These are phyloP conservation scores for Irpex lacteus DNA, from an alignment of 1,284 basidiomycete genomes.

Conservation along the genomic window DNA sequence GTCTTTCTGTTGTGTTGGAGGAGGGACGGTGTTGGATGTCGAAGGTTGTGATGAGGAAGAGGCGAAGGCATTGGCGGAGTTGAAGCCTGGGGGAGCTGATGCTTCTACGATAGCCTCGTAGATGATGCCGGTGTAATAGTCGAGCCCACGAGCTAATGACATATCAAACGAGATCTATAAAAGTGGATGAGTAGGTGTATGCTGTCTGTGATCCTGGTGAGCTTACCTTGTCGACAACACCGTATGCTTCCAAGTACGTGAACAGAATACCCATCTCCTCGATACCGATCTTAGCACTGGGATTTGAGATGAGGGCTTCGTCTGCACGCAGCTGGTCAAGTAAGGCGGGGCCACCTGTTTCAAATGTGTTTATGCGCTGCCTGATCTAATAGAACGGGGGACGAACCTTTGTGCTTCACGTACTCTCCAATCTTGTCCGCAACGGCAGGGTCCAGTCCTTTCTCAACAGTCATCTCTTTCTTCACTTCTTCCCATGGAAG, in stretches of 20 bases:
- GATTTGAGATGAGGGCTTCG: slow-evolving; percentile 64
- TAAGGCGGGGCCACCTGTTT: slow-evolving; percentile 73
- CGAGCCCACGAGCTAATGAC: slow-evolving; percentile 92
- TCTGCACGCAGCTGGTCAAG: slow-evolving; percentile 77
- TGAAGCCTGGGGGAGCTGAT: slow-evolving; percentile 86
- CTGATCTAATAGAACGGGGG: neutral
- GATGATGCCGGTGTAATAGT: slow-evolving; percentile 99
- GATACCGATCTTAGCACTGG: slow-evolving; percentile 80
- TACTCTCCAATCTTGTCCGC: slow-evolving; percentile 98
- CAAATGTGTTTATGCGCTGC: neutral
- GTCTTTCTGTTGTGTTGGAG: slow-evolving; percentile 26
- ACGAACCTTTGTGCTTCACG: slow-evolving; percentile 86
- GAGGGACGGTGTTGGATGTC: slow-evolving; percentile 25
- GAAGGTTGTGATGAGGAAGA: slow-evolving; percentile 35
- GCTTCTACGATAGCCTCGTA: slow-evolving; percentile 95
- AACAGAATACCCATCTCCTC: slow-evolving; percentile 92
- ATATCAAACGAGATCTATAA: slow-evolving; percentile 91
- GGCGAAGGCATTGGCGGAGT: slow-evolving; percentile 47
- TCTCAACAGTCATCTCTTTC: slow-evolving; percentile 96
- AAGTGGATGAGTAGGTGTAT: slow-evolving; percentile 9
- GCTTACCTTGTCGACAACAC: slow-evolving; percentile 71
- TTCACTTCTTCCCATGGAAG: slow-evolving; percentile 90
- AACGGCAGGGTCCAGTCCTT: slow-evolving; percentile 80
- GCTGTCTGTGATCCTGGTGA: neutral
- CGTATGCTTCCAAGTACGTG: slow-evolving; percentile 80